phyloP scores from a whole-genome alignment of 2,329 filamentous ascomycete species.

The Torrubiella hemipterigena region DNA sequence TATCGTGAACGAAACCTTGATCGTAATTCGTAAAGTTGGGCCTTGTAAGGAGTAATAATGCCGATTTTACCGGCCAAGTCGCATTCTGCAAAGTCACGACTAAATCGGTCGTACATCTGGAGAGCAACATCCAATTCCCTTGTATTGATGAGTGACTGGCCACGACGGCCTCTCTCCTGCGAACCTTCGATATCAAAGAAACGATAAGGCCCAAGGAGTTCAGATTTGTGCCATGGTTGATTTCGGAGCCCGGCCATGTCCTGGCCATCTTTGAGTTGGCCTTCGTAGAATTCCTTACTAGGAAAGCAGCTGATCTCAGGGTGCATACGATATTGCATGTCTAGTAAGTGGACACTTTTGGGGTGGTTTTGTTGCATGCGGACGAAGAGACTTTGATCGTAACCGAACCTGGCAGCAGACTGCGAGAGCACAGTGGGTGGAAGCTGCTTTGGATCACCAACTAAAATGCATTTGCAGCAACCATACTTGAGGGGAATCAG shows the following conservation, averaged over 20 bases:
- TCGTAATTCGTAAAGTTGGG: slow-evolving; percentile 73
- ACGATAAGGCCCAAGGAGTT: slow-evolving; percentile 78
- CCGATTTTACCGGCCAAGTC: slow-evolving; percentile 78
- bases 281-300: slow-evolving; percentile 85
- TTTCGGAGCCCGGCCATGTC: slow-evolving; percentile 67
- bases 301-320: slow-evolving; percentile 90
- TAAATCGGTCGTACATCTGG: slow-evolving; percentile 70
- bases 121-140: slow-evolving; percentile 81
- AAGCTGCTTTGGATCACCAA: slow-evolving; percentile 94
- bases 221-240: slow-evolving; percentile 75
- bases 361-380: slow-evolving; percentile 93
- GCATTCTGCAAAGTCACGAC: slow-evolving; percentile 54
- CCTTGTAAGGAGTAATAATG: slow-evolving; percentile 97
- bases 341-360: slow-evolving; percentile 81
- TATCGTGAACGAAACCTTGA: slow-evolving; percentile 60
- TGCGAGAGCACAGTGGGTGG: slow-evolving; percentile 93
- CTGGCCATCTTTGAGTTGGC: slow-evolving; percentile 70
- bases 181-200: slow-evolving; percentile 94
- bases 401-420: slow-evolving; percentile 82
- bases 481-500: slow-evolving; percentile 96
- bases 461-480: slow-evolving; percentile 90
- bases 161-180: slow-evolving; percentile 67
- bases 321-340: slow-evolving; percentile 98
- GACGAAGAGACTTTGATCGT: slow-evolving; percentile 96
- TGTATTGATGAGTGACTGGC: slow-evolving; percentile 82